phyloP scores from a whole-genome alignment of 2,329 filamentous ascomycete species.

The Cercospora berteroae region DNA sequence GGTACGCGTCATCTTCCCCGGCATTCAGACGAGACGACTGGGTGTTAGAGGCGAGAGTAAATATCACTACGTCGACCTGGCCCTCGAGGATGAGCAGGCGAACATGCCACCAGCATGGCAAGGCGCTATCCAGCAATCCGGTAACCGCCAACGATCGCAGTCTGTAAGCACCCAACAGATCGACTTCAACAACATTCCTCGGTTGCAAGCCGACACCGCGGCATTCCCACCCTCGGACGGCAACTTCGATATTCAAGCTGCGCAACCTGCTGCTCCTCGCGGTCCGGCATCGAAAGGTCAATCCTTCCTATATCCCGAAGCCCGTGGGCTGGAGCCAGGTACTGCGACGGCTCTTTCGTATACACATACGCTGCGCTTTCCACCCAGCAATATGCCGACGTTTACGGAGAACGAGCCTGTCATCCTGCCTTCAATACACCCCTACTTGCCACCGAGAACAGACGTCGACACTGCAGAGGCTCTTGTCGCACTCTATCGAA shows the following conservation, averaged over 20 bases:
- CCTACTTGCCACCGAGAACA: slow-evolving; percentile 75
- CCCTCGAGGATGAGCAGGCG: slow-evolving; percentile 47
- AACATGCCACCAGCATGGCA: slow-evolving; percentile 28
- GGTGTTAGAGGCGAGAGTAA: slow-evolving; percentile 96
- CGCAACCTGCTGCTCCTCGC: slow-evolving; percentile 33
- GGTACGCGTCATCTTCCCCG: slow-evolving; percentile 92
- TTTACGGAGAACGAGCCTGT: slow-evolving; percentile 68
- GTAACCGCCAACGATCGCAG: slow-evolving; percentile 32
- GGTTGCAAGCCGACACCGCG: slow-evolving; percentile 50
- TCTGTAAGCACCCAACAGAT: slow-evolving; percentile 35
- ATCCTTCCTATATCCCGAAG: slow-evolving; percentile 49
- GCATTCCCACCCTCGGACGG: slow-evolving; percentile 44
- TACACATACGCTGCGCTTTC: slow-evolving; percentile 64
- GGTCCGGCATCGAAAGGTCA: slow-evolving; percentile 45
- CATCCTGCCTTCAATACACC: slow-evolving; percentile 78
- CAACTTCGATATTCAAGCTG: slow-evolving; percentile 32
- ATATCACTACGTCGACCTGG: slow-evolving; percentile 77
- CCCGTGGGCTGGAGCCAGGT: slow-evolving; percentile 42
- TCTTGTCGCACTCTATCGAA: slow-evolving; percentile 81
- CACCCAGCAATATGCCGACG: slow-evolving; percentile 55
- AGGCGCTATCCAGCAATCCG: slow-evolving; percentile 22
- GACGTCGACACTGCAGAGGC: slow-evolving; percentile 85
- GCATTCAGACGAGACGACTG: slow-evolving; percentile 85
- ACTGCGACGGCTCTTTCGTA: slow-evolving; percentile 52
- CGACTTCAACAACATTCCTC: slow-evolving; percentile 44